phyloP scores from a whole-genome alignment of 176 grass and related monocot genomes.

The Oryza australiensis region DNA sequence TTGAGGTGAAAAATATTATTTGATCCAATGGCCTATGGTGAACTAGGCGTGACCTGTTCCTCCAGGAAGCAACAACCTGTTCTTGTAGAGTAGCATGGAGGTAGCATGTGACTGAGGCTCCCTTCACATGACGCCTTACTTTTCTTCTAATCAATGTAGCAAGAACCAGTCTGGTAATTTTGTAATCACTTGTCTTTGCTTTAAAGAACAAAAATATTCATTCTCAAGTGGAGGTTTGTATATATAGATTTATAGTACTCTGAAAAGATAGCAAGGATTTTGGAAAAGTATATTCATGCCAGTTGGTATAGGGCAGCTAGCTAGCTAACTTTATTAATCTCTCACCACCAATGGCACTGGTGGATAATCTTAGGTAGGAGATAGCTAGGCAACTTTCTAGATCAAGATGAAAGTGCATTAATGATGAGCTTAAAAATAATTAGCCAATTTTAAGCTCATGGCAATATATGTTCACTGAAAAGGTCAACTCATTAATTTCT shows the following conservation, averaged over 20 bases:
- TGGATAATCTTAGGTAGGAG: conserved; percentile 42
- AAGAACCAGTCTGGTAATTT: conserved; percentile 45
- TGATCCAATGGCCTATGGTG: conserved; percentile 28
- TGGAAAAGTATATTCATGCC: conserved; percentile 47
- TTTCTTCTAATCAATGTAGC: conserved; percentile 35
- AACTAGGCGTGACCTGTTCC: conserved; percentile 52
- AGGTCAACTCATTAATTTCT: conserved; percentile 31
- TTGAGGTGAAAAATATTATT: conserved; percentile 28
- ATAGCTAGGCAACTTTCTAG: conserved; percentile 35
- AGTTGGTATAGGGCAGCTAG: conserved; percentile 49
- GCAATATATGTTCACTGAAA: conserved; percentile 1
- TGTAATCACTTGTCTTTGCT: conserved; percentile 53
- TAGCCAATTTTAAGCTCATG: conserved; percentile 5
- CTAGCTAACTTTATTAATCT: conserved; percentile 42
- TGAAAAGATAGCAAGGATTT: conserved; percentile 46
- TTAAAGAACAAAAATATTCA: conserved; percentile 48
- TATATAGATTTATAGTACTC: conserved; percentile 25
- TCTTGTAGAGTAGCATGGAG: conserved; percentile 45
- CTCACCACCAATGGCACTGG: conserved; percentile 27
- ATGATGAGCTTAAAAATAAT: neutral
- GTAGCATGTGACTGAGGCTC: conserved; percentile 48
- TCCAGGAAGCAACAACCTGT: conserved; percentile 60
- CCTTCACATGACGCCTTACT: conserved; percentile 58
- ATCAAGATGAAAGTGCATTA: conserved; percentile 36
- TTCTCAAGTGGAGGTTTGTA: conserved; percentile 32